Evolutionary conservation across 176 grass and related monocot genomes (phyloP), one percentile per base, ranked within the genome.

Genomic region (Ensete glaucum): DNA sequence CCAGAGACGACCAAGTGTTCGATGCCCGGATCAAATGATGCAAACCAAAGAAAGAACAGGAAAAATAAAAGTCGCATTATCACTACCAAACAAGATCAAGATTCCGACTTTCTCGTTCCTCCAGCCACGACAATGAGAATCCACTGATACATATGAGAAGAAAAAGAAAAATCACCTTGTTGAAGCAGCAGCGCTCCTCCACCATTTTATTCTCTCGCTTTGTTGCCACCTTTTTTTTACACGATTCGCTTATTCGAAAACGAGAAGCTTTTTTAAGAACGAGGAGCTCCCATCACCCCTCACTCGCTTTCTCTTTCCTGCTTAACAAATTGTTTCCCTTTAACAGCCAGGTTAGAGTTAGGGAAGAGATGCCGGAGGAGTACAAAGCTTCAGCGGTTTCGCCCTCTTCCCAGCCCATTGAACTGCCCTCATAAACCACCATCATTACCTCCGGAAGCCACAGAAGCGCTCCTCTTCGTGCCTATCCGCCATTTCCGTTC

Each of bases 141-240:
- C 34, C 4, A 43, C 4, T 0, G 34, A 43, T 43, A 6, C 34
- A 43, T 43, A 6, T 43, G 34, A 68, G 9, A 56, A 15, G 6
- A 68, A 12, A 54, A 62, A 16, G 1, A 55, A 49, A 1, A 78
- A 67, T 24, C 23, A 69, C 76, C 76, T 78, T 78, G 52, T 68
- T 78, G 76, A 78, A 78, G 14, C 53, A 68, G 53, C 63, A 78
- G 43, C 76, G 52, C 23, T 78, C 63, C 66, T 78, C 76, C 22
- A 15, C 76, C 76, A 78, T 78, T 13, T 68, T 56, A 14, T 26
- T 17, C 10, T 21, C 52, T 24, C 22, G 19, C 24, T 25, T 52
- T 16, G 1, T 53, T 6, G 26, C 22, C 52, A 15, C 7, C 1
- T 19, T 23, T 14, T 14, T 67, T 67, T 34, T 43, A 4, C 24